Evolutionary conservation across 2,329 filamentous ascomycete species (phyloP).

Genomic region (Grosmannia huntii): DNA sequence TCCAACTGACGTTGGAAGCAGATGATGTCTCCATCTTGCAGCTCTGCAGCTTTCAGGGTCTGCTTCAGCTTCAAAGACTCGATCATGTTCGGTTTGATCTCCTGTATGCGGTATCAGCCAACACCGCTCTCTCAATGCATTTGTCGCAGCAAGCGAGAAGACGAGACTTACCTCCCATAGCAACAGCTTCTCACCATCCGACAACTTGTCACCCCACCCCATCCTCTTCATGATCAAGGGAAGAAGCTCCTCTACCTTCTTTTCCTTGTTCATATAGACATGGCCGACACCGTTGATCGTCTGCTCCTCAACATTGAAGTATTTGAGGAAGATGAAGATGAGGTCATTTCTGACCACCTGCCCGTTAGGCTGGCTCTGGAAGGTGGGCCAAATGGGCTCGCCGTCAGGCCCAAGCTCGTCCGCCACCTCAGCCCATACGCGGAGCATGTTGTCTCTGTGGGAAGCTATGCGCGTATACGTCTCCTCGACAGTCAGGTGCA

Average conservation of each 20-base stretch:
- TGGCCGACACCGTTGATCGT: conserved; percentile 65
- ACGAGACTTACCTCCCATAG: conserved; percentile 57
- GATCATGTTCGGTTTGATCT: conserved; percentile 98
- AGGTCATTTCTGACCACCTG: conserved; percentile 45
- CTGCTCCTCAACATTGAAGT: conserved; percentile 72
- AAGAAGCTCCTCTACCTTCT: conserved; percentile 76
- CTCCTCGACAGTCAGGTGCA: conserved; percentile 67
- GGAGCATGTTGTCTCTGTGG: conserved; percentile 57
- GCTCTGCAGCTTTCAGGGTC: conserved; percentile 78
- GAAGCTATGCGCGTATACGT: conserved; percentile 38
- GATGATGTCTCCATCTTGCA: conserved; percentile 94
- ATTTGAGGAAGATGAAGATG: conserved; percentile 83
- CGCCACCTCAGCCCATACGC: conserved; percentile 76
- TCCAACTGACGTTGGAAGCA: conserved; percentile 68
- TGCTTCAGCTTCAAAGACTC: conserved; percentile 86
- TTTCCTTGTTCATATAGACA: conserved; percentile 75
- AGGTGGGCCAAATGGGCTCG: conserved; percentile 57
- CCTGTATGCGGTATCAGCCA: conserved; percentile 28
- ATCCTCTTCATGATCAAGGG: conserved; percentile 69
- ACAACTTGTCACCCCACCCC: conserved; percentile 69
- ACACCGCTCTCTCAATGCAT: background rate
- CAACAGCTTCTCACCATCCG: conserved; percentile 45
- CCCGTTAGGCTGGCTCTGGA: conserved; percentile 42
- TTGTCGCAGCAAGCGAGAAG: background rate
- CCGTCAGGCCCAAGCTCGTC: conserved; percentile 55